Conservation (phyloP, 208 protist species). For the Acanthamoeba triangularis region DNA sequence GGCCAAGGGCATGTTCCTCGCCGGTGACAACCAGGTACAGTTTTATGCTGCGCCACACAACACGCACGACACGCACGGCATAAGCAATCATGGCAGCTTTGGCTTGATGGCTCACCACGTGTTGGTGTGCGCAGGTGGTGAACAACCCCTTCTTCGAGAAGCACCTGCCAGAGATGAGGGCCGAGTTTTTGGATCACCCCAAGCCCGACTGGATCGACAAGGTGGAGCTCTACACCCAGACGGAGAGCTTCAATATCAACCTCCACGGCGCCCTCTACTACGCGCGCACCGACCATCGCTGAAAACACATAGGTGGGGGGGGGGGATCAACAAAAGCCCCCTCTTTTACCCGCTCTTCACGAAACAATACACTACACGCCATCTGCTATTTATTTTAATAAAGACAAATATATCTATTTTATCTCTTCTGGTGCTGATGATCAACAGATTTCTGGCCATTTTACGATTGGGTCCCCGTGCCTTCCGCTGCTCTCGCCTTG, state of each 20-base stretch:
- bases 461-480: no score
- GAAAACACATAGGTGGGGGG: no score
- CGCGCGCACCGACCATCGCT: neutral
- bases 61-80: neutral
- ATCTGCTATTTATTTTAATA: no score
- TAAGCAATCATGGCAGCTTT: neutral
- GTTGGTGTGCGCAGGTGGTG: neutral
- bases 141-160: slow-evolving; percentile 77
- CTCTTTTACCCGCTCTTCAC: neutral
- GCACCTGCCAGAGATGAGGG: slow-evolving; percentile 19
- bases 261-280: slow-evolving; percentile 73
- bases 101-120: neutral
- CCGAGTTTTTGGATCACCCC: slow-evolving; percentile 67
- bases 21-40: slow-evolving; percentile 67
- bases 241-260: slow-evolving; percentile 67
- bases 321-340: neutral
- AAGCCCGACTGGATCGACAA: slow-evolving; percentile 67
- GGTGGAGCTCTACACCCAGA: slow-evolving; percentile 66
- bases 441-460: no score
- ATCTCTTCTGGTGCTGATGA: no score
- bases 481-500: no score
- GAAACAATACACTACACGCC: neutral
- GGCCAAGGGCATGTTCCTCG: slow-evolving; percentile 67
- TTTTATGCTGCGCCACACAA: neutral
- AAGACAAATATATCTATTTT: no score